Percentiles rank a stretch among this genome's conserved stretches.
Evolutionary conservation across 768 basidiomycete species (phyloP).

Genomic region (Boletus tomentosulus): DNA sequence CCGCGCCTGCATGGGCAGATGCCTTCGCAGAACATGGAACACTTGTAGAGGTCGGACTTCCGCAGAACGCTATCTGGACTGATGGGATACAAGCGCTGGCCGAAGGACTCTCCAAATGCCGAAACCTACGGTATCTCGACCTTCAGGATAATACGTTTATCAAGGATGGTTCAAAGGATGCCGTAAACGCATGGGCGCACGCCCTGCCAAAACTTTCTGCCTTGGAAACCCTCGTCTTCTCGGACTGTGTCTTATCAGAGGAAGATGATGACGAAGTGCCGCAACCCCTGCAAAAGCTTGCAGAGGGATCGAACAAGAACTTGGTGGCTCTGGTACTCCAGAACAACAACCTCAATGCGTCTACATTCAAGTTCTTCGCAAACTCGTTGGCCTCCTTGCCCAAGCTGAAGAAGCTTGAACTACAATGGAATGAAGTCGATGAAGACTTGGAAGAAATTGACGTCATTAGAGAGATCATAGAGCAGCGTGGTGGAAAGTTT

Average conservation of each 20-base stretch:
- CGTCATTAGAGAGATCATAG: conserved; percentile 50
- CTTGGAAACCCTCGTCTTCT: conserved; percentile 79
- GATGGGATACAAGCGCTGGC: conserved; percentile 82
- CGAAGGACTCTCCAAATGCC: conserved; percentile 63
- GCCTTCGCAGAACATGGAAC: conserved; percentile 84
- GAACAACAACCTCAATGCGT: conserved; percentile 83
- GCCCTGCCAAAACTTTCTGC: conserved; percentile 66
- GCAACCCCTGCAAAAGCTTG: conserved; percentile 55
- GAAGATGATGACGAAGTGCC: conserved; percentile 77
- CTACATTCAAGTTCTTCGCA: conserved; percentile 65
- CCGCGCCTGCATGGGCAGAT: conserved; percentile 76
- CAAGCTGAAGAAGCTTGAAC: conserved; percentile 63
- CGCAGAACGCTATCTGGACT: conserved; percentile 97
- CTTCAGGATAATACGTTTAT: conserved; percentile 89
- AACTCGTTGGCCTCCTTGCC: conserved; percentile 59
- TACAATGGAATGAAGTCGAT: conserved; percentile 89
- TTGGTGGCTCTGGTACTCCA: conserved; percentile 78
- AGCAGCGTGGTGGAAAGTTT: conserved; percentile 63
- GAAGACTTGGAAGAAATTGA: conserved; percentile 60
- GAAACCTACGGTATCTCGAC: conserved; percentile 71
- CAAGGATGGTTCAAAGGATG: conserved; percentile 56
- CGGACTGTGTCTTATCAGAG: conserved; percentile 80
- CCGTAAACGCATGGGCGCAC: conserved; percentile 55
- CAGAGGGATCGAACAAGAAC: conserved; percentile 65
- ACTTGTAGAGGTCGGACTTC: conserved; percentile 83